phyloP scores from a whole-genome alignment of 2,329 filamentous ascomycete genomes.

The Penicillium sclerotigenum region DNA sequence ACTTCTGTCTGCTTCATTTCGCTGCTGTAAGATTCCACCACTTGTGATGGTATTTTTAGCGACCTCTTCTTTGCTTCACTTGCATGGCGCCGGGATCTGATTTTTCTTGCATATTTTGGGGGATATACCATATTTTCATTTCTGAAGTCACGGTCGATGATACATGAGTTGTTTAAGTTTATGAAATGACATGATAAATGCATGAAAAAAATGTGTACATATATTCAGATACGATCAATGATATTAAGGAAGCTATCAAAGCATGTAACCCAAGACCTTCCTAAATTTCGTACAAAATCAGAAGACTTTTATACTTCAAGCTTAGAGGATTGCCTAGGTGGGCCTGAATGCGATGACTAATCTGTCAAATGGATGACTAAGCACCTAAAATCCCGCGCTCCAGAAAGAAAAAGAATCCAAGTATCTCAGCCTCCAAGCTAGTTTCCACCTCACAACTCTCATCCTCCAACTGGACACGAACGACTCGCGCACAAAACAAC shows the following conservation, averaged over 20 bases:
- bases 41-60: background rate
- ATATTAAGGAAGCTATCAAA: background rate
- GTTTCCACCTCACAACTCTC: background rate
- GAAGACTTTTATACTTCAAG: background rate
- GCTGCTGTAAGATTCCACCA: background rate
- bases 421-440: background rate
- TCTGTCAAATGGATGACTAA: background rate
- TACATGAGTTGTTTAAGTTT: background rate
- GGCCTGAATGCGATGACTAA: background rate
- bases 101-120: conserved; percentile 14
- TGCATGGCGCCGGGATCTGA: conserved; percentile 20
- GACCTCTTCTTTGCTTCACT: conserved; percentile 1
- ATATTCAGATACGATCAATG: background rate
- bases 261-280: background rate
- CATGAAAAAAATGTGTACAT: background rate
- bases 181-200: background rate
- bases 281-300: background rate
- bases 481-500: background rate
- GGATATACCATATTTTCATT: conserved; percentile 18
- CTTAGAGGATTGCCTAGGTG: background rate
- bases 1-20: background rate
- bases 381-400: conserved; percentile 6
- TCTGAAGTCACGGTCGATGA: background rate
- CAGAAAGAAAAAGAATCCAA: conserved; percentile 11
- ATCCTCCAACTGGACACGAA: background rate